Evolutionary conservation across 345 rosid species (phyloP), one percentile per base, ranked within the genome.

Genomic region (Turnera subulata): DNA sequence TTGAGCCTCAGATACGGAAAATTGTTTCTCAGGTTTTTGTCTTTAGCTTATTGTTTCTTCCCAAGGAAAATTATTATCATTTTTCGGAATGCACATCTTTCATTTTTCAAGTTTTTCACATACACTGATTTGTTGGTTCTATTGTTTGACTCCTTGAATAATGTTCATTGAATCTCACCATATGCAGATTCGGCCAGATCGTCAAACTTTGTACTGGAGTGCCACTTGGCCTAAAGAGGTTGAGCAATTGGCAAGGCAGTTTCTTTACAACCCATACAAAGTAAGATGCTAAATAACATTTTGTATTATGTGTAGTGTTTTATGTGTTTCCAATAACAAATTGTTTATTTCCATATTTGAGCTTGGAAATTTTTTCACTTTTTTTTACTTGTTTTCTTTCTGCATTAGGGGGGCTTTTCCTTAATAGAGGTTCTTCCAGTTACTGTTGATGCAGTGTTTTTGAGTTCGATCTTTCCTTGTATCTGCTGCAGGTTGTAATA

Each of bases 151-250:
- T 37, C 11, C 14, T 20, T 9, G 26, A 19, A 24, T 20, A 12
- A 10, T 19, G 3, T 7, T 20, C 52, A 48, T 48, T 48, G 19
- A 13, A 52, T 32, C 14, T 52, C 56, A 24, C 22, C 19, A 19
- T 26, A 10, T 17, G 29, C 78, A 94, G 99, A 93, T 94, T 66
- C 95, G 95, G 6, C 91, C 93, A 37, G 96, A 94, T 63, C 96
- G 99, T 53, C 97, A 94, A 76, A 94, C 99, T 54, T 70, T 94
- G 71, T 94, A 94, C 65, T 90, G 97, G 99, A 94, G 99, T 81
- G 99, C 99, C 40, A 94, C 99, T 48, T 94, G 97, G 99, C 99
- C 99, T 8, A 94, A 90, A 76, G 99, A 94, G 68, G 99, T 94
- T 53, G 97, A 94, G 70, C 96, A 79, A 29, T 75, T 94, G 59